phyloP scores from a whole-genome alignment of 164 flowering plant genomes.

The Annona squamosa region DNA sequence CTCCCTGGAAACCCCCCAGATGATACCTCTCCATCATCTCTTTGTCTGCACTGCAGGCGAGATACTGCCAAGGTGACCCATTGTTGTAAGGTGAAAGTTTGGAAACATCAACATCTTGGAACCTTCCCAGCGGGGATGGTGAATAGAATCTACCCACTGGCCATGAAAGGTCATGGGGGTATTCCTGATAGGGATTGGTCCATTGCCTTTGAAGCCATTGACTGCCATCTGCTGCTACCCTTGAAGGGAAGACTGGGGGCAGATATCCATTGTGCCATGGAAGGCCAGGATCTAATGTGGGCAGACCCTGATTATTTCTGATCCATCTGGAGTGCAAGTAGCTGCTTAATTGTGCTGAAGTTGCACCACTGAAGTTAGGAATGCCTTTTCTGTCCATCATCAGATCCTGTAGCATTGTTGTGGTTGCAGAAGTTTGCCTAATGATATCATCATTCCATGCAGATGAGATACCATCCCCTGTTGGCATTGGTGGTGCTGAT shows the following conservation, averaged over 20 bases:
- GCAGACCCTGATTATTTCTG: conserved; percentile 10
- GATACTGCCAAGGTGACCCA: conserved; percentile 21
- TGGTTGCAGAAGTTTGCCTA: neutral
- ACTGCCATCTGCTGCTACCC: conserved; percentile 29
- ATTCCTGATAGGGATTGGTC: conserved; percentile 28
- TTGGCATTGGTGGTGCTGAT: conserved; percentile 67
- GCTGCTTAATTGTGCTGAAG: conserved; percentile 16
- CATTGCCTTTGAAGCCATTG: conserved; percentile 50
- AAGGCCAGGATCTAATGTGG: conserved; percentile 15
- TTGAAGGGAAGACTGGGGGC: conserved; percentile 27
- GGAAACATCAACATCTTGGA: conserved; percentile 21
- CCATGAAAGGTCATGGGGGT: conserved; percentile 10
- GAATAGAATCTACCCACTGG: conserved; percentile 19
- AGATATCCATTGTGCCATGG: conserved; percentile 25
- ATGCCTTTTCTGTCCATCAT: conserved; percentile 10
- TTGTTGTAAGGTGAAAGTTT: conserved; percentile 25
- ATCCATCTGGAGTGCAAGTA: conserved; percentile 17
- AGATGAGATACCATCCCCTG: conserved; percentile 41
- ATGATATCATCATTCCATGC: neutral
- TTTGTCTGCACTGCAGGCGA: conserved; percentile 23
- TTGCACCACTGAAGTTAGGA: conserved; percentile 16
- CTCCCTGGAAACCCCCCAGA: conserved; percentile 28
- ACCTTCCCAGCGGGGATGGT: conserved; percentile 21
- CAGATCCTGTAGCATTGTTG: neutral
- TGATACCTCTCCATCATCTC: conserved; percentile 23